Evolutionary conservation across 2,329 filamentous ascomycete genomes (phyloP), one percentile per base, ranked within the genome.

Genomic region (Periconia digitata): DNA sequence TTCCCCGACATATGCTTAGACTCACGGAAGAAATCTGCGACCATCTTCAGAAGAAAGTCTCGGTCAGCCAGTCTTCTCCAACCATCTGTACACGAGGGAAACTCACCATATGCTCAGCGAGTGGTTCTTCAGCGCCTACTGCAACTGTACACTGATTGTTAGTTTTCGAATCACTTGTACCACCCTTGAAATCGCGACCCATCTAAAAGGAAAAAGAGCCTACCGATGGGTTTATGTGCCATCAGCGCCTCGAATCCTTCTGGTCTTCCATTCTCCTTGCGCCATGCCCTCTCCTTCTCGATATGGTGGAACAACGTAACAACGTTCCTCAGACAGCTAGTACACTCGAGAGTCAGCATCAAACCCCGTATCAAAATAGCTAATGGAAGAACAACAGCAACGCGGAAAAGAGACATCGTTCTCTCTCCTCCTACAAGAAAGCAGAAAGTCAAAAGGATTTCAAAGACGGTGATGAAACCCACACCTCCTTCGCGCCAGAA

Each of bases 251-350:
- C 85, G 60, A 91, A 97, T 0, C 89, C 88, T 46, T 85, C 78
- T 0, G 82, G 73, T 46, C 79, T 81, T 16, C 87, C 87, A 36
- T 84, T 81, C 12, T 82, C 75, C 66, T 83, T 84, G 54, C 94
- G 83, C 92, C 92, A 97, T 58, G 83, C 80, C 59, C 90, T 79
- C 74, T 99, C 94, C 67, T 90, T 89, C 57, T 95, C 90, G 44
- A 99, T 81, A 49, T 95, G 86, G 63, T 96, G 87, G 75, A 99
- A 97, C 52, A 97, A 78, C 20, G 90, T 88, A 34, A 97, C 86
- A 15, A 89, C 85, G 72, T 99, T 99, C 43, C 87, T 85, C 43
- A 96, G 79, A 63, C 91, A 96, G 71, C 87, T 92, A 42, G 8
- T 16, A 17, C 21, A 20, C 22, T 3, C 20, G 20, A 24, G 16